phyloP scores from a whole-genome alignment of 192 early-diverging fungal genomes.

The Gryganskiella cystojenkinii region DNA sequence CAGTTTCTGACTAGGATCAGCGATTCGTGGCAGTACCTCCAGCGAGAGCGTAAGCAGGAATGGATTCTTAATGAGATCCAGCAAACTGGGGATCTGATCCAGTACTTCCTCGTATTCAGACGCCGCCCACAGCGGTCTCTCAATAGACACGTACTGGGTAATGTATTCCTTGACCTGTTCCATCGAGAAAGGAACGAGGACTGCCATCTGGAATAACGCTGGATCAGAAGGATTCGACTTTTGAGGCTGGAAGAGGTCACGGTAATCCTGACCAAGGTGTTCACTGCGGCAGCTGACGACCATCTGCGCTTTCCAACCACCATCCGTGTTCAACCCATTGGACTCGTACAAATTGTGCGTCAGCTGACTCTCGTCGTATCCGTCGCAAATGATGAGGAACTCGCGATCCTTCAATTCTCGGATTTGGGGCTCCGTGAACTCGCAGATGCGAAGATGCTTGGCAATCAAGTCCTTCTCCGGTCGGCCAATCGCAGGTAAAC shows the following conservation, averaged over 20 bases:
- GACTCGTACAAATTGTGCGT: not conserved
- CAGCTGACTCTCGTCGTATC: conserved; percentile 12
- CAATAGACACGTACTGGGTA: not conserved
- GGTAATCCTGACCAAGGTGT: not conserved
- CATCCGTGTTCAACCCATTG: not conserved
- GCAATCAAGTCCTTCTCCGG: conserved; percentile 4
- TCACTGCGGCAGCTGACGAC: conserved; percentile 11
- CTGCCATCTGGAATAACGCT: not conserved
- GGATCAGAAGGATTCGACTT: not conserved
- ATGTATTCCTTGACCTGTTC: not conserved
- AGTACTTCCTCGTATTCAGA: too few species aligned
- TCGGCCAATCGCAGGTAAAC: not conserved
- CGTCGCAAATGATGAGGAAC: conserved; percentile 9
- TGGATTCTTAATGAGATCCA: too few species aligned
- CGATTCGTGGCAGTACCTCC: too few species aligned
- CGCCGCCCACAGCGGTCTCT: not conserved
- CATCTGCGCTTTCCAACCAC: conserved; percentile 5
- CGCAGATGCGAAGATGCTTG: not conserved
- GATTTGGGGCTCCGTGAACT: not conserved
- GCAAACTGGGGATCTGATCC: too few species aligned
- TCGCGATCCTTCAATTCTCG: conserved; percentile 1
- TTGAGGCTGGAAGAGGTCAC: not conserved
- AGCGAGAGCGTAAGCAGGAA: too few species aligned
- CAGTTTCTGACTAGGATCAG: too few species aligned
- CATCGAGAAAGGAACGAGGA: conserved; percentile 1